Base-by-base conservation (phyloP, 1,139 yeast genomes). In the Sugiyamaella grinbergsii region DNA sequence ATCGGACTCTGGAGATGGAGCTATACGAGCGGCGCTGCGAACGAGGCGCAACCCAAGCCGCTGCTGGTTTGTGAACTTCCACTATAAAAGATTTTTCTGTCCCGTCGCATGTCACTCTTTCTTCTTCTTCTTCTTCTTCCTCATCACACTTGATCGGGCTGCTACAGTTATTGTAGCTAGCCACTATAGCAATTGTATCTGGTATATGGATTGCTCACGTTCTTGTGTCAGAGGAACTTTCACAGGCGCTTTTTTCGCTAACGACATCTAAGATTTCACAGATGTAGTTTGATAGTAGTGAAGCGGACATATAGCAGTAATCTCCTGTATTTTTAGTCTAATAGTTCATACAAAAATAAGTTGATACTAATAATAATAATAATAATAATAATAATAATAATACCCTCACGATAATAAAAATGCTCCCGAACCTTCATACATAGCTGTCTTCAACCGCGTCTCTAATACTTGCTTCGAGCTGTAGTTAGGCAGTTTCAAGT, bases 391-490 rank as follows among this genome's bases (percentile, higher is more conserved):
- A 28, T 36, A 36, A 36, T 36, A 40, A 39, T 8, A 22, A 22
- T 16, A 24, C 6, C 13, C 18, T 43, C 28, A 60, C 19, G 97
- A 89, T 41, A 93, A 74, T 47, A 87, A 76, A 67, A 93, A 93
- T 1, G 95, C 89, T 19, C 90, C 94, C 1, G 93, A 85, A 24
- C 98, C 98, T 61, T 91, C 98, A 20, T 74, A 74, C 61, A 90
- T 80, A 0, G 98, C 97, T 54, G 81, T 85, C 20, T 71, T 54
- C 10, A 93, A 68, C 52, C 84, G 75, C 36, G 73, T 64, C 52
- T 68, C 73, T 82, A 93, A 77, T 1, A 87, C 69, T 26, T 74
- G 81, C 55, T 75, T 76, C 24, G 79, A 72, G 1, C 89, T 78
- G 64, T 93, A 93, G 55, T 85, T 80, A 1, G 98, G 98, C 24